Evolutionary conservation across 2,329 filamentous ascomycete genomes (phyloP).

Genomic region (Trichophyton simii): DNA sequence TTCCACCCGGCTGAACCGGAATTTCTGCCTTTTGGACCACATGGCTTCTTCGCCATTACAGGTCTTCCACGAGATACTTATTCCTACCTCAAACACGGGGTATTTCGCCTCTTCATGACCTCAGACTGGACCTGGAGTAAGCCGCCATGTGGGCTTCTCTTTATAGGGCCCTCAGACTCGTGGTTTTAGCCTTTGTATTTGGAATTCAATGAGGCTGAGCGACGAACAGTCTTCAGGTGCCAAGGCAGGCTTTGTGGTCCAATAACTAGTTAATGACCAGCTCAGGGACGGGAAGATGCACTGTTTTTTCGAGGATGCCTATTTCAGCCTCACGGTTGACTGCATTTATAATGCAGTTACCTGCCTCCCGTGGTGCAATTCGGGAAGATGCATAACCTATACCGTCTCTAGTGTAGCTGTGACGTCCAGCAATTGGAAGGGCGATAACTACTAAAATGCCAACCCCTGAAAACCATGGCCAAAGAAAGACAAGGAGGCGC

Average conservation of each 20-base stretch:
- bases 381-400: not conserved
- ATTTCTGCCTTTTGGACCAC: not conserved
- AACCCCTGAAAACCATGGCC: not conserved
- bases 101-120: not conserved
- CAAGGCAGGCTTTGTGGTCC: not conserved
- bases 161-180: not conserved
- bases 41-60: not conserved
- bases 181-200: not conserved
- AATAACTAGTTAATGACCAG: not conserved
- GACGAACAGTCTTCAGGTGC: not conserved
- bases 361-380: no score
- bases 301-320: not conserved
- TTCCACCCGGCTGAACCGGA: not conserved
- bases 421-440: not conserved
- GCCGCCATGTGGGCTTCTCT: not conserved
- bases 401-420: not conserved
- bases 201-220: slow-evolving; percentile 3
- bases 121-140: not conserved
- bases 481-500: slow-evolving; percentile 1
- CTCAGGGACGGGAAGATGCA: not conserved
- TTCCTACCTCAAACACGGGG: not conserved
- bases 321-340: not conserved
- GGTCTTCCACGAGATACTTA: not conserved
- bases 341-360: not conserved
- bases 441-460: not conserved